Evolutionary conservation across 2,329 filamentous ascomycete genomes (phyloP).

Genomic region (Arthrinium puccinioides): DNA sequence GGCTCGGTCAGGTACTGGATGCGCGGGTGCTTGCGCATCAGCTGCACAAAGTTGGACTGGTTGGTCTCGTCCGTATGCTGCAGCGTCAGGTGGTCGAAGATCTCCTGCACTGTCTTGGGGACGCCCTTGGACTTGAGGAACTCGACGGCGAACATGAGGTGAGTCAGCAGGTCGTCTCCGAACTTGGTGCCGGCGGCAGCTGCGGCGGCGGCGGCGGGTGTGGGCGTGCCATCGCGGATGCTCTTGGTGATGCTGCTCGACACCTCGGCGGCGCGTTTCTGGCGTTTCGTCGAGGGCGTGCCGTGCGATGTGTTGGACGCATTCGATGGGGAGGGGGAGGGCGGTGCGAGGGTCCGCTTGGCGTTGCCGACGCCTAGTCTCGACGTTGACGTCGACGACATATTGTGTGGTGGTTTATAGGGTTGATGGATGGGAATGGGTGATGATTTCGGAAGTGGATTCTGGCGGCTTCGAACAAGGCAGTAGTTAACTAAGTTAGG

Average conservation of each 20-base stretch:
- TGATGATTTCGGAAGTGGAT: too few species aligned
- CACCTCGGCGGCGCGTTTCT: slow-evolving; percentile 41
- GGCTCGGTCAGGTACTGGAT: slow-evolving; percentile 50
- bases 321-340: slow-evolving; percentile 56
- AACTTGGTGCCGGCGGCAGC: slow-evolving; percentile 58
- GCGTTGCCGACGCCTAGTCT: slow-evolving; percentile 48
- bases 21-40: slow-evolving; percentile 58
- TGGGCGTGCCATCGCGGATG: slow-evolving; percentile 15
- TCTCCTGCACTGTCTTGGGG: slow-evolving; percentile 64
- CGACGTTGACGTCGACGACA: slow-evolving; percentile 35
- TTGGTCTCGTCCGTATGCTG: slow-evolving; percentile 53
- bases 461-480: too few species aligned
- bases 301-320: slow-evolving; percentile 35
- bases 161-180: slow-evolving; percentile 75
- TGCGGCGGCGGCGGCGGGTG: slow-evolving; percentile 26
- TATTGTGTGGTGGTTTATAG: not conserved
- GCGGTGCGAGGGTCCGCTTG: slow-evolving; percentile 44
- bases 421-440: too few species aligned
- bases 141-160: slow-evolving; percentile 80
- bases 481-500: too few species aligned
- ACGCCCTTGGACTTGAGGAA: slow-evolving; percentile 67
- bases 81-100: slow-evolving; percentile 74
- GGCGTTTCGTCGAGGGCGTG: slow-evolving; percentile 60
- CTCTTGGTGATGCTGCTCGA: slow-evolving; percentile 8
- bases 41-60: slow-evolving; percentile 57